Evolutionary conservation across 208 protist species (phyloP), one percentile per base, ranked within the genome.

Genomic region (Leishmania aethiopica): DNA sequence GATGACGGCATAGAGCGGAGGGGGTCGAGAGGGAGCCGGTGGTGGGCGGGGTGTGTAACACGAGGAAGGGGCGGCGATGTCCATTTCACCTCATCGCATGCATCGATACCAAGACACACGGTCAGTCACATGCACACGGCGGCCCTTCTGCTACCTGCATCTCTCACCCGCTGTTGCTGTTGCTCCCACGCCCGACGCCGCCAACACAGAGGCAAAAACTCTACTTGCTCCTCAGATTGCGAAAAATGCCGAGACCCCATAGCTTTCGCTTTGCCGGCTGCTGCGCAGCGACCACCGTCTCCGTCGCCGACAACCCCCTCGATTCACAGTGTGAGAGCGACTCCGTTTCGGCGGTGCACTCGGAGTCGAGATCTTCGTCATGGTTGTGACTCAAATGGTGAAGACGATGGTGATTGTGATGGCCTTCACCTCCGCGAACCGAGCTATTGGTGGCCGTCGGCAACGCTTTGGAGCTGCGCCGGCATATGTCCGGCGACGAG

Each of bases 161-260:
- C 28, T 79, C 28, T 25, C 35, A 17, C 53, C 7, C 69, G 15
- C 53, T 25, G 37, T n/a, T 42, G 10, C 73, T 62, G 2, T 19
- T 42, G 1, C 57, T 35, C 42, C n/a, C 42, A 35, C 10, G 0
- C 8, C 45, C 10, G 10, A 35, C 40, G 11, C 11, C 32, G 28
- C 13, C 3, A 69, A 8, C 15, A 40, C n/a, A 10, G 7, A 22
- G 3, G 64, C 77, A 49, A 25, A 53, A 55, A 37, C 45, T 25
- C 71, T 67, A 85, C 77, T 85, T 85, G 67, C 83, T 82, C 60
- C 49, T 86, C 19, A 64, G 71, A 47, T 73, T 81, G 45, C 83
- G 83, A n/a, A 86, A 86, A 19, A 86, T 75, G 25, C 74, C 53
- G 4, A 86, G 71, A 0, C 78, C 75, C 10, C 57, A 45, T 57